phyloP scores from a whole-genome alignment of 2,329 filamentous ascomycete species.

The Ceratocystis lukuohia region DNA sequence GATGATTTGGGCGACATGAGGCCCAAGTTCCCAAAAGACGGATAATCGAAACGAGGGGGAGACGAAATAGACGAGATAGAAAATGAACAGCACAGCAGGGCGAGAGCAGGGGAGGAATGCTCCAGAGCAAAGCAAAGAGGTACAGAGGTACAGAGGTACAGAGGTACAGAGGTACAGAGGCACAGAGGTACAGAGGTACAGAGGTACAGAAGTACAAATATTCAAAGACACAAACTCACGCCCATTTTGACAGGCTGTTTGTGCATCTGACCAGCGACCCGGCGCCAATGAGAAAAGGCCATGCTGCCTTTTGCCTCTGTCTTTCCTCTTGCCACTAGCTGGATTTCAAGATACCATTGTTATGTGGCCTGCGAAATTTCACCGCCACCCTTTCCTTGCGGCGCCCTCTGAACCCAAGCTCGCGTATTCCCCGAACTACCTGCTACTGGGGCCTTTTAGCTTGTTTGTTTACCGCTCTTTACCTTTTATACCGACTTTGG shows the following conservation, averaged over 20 bases:
- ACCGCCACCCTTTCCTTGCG: neutral
- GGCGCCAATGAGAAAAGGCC: neutral
- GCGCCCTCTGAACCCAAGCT: neutral
- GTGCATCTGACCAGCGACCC: neutral
- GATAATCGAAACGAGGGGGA: neutral
- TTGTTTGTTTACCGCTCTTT: conserved; percentile 1
- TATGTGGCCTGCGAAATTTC: neutral
- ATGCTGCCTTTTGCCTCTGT: neutral
- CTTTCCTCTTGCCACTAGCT: neutral
- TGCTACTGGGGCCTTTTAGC: neutral
- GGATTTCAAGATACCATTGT: neutral
- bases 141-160: neutral
- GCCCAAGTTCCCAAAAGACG: neutral
- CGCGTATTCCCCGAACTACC: neutral
- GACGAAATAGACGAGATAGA: neutral
- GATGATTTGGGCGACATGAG: neutral
- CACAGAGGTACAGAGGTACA: neutral
- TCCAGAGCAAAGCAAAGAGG: neutral
- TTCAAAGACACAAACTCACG: neutral
- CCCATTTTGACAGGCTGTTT: neutral
- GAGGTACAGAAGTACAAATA: neutral
- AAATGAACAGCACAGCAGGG: neutral
- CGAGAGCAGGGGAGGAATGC: neutral
- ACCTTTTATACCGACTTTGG: neutral
- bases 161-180: neutral